phyloP scores from a whole-genome alignment of 23 red algal species.

The Gracilariopsis chorda region DNA sequence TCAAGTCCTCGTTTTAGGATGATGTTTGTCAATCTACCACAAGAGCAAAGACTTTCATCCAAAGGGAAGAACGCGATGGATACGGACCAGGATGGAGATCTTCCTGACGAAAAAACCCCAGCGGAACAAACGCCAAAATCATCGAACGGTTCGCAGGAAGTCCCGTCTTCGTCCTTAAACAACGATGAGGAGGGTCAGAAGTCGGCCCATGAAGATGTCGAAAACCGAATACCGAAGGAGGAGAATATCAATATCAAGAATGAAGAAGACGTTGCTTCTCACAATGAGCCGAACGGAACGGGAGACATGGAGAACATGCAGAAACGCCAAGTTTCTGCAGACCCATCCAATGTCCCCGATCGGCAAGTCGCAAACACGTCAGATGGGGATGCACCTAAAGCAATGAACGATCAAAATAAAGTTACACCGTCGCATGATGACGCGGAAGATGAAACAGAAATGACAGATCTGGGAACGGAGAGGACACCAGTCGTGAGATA shows the following conservation, averaged over 20 bases:
- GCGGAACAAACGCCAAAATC: neutral
- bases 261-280: neutral
- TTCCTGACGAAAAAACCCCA: no score
- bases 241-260: neutral
- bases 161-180: neutral
- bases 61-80: neutral
- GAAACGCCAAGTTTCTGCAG: neutral
- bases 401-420: neutral
- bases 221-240: neutral
- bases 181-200: neutral
- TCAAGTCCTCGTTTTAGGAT: conserved; percentile 50
- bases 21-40: conserved; percentile 24
- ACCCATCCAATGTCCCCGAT: neutral
- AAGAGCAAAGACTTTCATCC: neutral
- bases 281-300: neutral
- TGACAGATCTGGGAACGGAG: neutral
- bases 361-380: neutral
- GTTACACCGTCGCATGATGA: neutral
- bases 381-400: neutral
- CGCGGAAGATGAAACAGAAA: neutral
- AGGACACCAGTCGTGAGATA: conserved; percentile 12
- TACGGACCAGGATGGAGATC: neutral
- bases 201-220: neutral
- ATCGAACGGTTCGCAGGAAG: neutral
- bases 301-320: neutral